Percentiles rank a stretch among this genome's conserved stretches.
phyloP scores from a whole-genome alignment of 495 filamentous ascomycete species.

The Aspergillus haitiensis region DNA sequence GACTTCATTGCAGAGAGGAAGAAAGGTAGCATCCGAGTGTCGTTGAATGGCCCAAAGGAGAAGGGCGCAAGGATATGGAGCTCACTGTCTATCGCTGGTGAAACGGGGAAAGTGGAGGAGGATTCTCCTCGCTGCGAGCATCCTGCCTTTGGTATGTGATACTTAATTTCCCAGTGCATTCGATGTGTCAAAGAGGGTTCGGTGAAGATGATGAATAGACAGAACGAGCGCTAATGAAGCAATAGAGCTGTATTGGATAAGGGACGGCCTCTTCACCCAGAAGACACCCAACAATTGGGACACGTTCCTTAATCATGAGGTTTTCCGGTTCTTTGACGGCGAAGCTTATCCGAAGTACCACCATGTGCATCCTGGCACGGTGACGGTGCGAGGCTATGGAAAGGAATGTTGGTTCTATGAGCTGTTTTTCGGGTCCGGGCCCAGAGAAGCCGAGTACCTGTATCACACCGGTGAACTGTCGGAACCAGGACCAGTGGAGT shows the following conservation, averaged over 20 bases:
- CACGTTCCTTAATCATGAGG: not conserved
- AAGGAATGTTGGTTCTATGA: not conserved
- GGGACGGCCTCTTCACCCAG: not conserved
- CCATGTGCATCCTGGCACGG: conserved; percentile 2
- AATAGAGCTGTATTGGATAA: not conserved
- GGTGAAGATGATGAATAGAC: not conserved
- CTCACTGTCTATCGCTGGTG: not conserved
- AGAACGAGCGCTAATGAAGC: not conserved
- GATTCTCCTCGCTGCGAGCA: not conserved
- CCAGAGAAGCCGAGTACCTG: not conserved
- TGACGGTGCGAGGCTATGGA: conserved; percentile 1
- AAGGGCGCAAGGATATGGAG: not conserved
- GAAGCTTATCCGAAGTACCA: conserved; percentile 1
- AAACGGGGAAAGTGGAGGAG: not conserved
- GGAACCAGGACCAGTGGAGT: not conserved
- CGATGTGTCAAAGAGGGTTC: not conserved
- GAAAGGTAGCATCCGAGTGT: not conserved
- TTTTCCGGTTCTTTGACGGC: not conserved
- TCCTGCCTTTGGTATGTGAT: not conserved
- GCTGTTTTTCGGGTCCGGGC: not conserved
- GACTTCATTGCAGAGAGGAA: not conserved
- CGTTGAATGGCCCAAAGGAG: not conserved
- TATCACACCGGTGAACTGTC: not conserved
- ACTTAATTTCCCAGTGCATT: not conserved
- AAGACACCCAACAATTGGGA: not conserved